phyloP scores from a whole-genome alignment of 768 basidiomycete genomes.

The Pilatotrama ljubarskyi region DNA sequence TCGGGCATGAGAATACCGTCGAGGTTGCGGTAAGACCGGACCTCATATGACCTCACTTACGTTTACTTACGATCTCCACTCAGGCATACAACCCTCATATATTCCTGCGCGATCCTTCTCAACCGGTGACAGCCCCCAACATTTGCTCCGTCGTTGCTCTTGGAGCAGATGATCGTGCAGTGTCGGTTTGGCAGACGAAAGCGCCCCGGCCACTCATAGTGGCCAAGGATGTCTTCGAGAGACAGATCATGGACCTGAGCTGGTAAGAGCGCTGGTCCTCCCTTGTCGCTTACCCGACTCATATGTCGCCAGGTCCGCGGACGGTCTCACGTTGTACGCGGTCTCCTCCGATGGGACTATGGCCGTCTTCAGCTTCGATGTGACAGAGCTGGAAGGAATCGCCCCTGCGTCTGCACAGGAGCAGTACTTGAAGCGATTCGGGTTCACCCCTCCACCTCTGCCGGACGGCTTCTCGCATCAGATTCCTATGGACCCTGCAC shows the following conservation, averaged over 20 bases:
- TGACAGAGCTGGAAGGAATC: conserved; percentile 79
- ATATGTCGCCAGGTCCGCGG: conserved; percentile 70
- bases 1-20: conserved; percentile 96
- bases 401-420: conserved; percentile 72
- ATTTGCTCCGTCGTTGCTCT: conserved; percentile 92
- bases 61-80: conserved; percentile 7
- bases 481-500: neutral
- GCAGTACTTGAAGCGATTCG: conserved; percentile 81
- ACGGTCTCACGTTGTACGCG: conserved; percentile 90
- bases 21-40: conserved; percentile 83
- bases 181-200: conserved; percentile 97
- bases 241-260: conserved; percentile 93
- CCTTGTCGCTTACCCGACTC: conserved; percentile 6
- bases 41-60: neutral
- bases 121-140: conserved; percentile 73
- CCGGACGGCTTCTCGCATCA: conserved; percentile 72
- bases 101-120: conserved; percentile 74
- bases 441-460: conserved; percentile 64
- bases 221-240: conserved; percentile 89
- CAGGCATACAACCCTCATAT: conserved; percentile 94
- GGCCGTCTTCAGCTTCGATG: conserved; percentile 82
- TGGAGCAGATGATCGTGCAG: conserved; percentile 89
- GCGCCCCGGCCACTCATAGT: conserved; percentile 89
- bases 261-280: conserved; percentile 53
- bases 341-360: conserved; percentile 96